Evolutionary conservation across 2,329 filamentous ascomycete species (phyloP).

Genomic region (Curvularia hawaiiensis): DNA sequence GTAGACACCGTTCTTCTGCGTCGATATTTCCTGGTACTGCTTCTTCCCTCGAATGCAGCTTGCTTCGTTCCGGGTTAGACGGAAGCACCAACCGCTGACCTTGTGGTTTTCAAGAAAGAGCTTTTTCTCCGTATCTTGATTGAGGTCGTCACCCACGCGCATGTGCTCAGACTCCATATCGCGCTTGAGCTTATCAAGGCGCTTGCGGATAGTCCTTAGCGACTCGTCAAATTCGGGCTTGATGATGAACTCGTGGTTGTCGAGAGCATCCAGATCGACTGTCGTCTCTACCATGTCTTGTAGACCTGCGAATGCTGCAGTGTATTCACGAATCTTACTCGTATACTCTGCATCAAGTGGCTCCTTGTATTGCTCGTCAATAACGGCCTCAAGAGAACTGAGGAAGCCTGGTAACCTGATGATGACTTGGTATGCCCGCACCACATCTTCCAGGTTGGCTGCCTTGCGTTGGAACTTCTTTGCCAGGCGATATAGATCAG

Average conservation of each 20-base stretch:
- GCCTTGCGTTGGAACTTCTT: constrained; percentile 94
- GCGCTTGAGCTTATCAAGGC: constrained; percentile 80
- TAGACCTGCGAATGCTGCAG: constrained; percentile 79
- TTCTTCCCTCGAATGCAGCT: constrained; percentile 91
- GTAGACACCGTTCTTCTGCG: constrained; percentile 98
- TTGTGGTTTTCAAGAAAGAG: constrained; percentile 96
- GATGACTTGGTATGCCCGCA: constrained; percentile 91
- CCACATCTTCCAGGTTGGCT: constrained; percentile 93
- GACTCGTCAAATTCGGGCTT: constrained; percentile 97
- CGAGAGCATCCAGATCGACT: constrained; percentile 90
- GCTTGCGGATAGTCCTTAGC: constrained; percentile 84
- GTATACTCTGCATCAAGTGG: constrained; percentile 89
- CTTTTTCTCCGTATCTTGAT: constrained; percentile 96
- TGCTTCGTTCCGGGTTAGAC: constrained; percentile 87
- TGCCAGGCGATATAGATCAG: constrained; percentile 88
- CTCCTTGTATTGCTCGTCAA: constrained; percentile 92
- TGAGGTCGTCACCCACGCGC: constrained; percentile 77
- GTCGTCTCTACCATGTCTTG: constrained; percentile 99
- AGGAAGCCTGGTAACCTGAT: constrained; percentile 92
- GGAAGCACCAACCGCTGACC: constrained; percentile 95
- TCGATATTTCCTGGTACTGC: constrained; percentile 91
- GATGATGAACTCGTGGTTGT: constrained; percentile 98
- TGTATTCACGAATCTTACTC: constrained; percentile 73
- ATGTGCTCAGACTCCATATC: constrained; percentile 85
- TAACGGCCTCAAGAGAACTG: constrained; percentile 85